Evolutionary conservation across 73 alveolate genomes (phyloP).

Genomic region (Durusdinium trenchii): DNA sequence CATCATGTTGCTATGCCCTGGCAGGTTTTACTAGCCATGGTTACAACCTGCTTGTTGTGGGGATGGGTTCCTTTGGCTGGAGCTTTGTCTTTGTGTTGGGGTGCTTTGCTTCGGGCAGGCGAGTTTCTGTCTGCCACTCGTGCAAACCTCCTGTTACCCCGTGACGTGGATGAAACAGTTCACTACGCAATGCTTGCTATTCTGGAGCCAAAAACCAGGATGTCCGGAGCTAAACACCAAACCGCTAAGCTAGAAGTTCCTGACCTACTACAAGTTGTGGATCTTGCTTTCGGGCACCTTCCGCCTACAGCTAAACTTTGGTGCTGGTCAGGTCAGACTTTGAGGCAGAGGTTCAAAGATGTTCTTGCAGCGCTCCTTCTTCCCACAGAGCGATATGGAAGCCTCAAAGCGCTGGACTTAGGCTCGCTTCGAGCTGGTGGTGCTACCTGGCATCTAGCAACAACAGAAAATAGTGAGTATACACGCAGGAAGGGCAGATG

Average conservation of each 20-base stretch:
- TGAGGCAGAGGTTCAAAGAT: background rate
- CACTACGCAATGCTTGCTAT: background rate
- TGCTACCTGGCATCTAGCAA: background rate
- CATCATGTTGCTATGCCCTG: constrained; percentile 6
- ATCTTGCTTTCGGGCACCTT: background rate
- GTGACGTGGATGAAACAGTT: background rate
- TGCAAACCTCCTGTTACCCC: background rate
- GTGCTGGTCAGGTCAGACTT: background rate
- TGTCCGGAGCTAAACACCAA: background rate
- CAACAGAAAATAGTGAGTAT: too few relatives aligned
- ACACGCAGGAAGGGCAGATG: too few relatives aligned
- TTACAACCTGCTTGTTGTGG: background rate
- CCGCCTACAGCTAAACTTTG: background rate
- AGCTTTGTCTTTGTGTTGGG: background rate
- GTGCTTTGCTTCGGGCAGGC: background rate
- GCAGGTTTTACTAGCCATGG: background rate
- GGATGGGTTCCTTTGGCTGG: background rate
- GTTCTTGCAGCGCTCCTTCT: background rate
- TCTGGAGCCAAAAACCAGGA: background rate
- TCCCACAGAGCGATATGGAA: background rate
- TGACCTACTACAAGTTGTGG: background rate
- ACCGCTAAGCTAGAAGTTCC: background rate
- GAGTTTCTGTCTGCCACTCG: background rate
- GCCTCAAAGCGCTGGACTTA: background rate
- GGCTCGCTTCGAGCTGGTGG: background rate